A percentile compares a stretch with the other conserved stretches of the same genome.
Conservation (phyloP, 352 stramenopile genomes). For the Globisporangium iwayamae region DNA sequence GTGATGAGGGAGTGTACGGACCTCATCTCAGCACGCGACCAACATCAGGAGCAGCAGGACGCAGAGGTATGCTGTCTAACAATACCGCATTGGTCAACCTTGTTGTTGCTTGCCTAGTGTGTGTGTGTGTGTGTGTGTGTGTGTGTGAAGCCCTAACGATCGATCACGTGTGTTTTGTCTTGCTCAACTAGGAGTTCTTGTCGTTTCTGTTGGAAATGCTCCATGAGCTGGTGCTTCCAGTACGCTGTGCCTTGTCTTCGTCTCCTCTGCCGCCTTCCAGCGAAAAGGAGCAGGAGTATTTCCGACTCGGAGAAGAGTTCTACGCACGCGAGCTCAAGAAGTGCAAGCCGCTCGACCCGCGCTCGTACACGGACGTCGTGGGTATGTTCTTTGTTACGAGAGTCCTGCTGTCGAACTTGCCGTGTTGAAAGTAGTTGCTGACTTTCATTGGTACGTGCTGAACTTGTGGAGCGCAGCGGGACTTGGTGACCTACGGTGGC, state of each 20-base stretch:
- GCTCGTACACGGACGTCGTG: constrained; percentile 56
- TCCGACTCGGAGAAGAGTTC: constrained; percentile 25
- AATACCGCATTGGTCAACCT: too few species aligned
- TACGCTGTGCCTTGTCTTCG: background rate
- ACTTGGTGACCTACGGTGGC: constrained; percentile 58
- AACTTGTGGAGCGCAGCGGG: constrained; percentile 27
- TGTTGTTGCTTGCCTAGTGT: background rate
- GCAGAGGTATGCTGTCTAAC: constrained; percentile 32
- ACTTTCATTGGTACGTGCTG: background rate
- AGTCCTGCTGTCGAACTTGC: too few species aligned
- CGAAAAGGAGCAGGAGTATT: constrained; percentile 13
- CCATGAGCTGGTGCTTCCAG: constrained; percentile 45
- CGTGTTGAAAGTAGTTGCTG: too few species aligned
- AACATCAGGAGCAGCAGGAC: constrained; percentile 73
- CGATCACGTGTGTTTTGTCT: background rate
- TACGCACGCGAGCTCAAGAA: constrained; percentile 24
- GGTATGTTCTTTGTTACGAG: constrained; percentile 29
- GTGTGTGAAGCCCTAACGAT: background rate
- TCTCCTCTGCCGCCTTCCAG: background rate
- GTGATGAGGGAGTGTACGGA: constrained; percentile 45
- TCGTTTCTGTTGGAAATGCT: constrained; percentile 67
- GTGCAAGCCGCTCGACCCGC: constrained; percentile 31
- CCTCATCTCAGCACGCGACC: constrained; percentile 31
- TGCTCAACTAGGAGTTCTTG: constrained; percentile 47
- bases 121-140: background rate